Conservation (phyloP, 768 basidiomycete species). For the Candolleomyces eurysporus region DNA sequence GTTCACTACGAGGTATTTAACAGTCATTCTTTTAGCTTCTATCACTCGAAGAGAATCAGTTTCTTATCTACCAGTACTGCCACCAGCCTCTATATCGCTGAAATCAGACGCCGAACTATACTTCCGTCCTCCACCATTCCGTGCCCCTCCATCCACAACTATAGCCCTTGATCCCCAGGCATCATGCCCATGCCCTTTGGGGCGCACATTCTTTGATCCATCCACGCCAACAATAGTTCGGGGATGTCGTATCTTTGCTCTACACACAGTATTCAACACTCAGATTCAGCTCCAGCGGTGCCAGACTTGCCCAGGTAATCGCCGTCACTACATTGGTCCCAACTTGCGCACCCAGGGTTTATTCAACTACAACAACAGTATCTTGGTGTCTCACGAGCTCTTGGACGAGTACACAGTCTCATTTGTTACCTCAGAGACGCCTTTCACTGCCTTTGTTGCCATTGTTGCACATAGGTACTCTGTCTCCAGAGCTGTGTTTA, state of each 20-base stretch:
- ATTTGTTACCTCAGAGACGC: slow-evolving; percentile 33
- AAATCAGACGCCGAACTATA: slow-evolving; percentile 8
- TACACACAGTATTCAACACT: neutral
- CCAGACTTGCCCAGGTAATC: slow-evolving; percentile 4
- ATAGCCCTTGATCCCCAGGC: slow-evolving; percentile 7
- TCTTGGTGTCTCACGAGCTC: slow-evolving; percentile 26
- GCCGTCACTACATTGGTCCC: slow-evolving; percentile 25
- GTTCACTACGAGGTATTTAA: no score
- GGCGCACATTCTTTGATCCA: neutral
- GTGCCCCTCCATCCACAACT: neutral
- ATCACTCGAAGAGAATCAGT: neutral
- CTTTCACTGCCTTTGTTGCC: slow-evolving; percentile 18
- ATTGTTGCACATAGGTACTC: slow-evolving; percentile 15
- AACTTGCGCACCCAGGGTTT: slow-evolving; percentile 24
- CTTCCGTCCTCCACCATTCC: slow-evolving; percentile 1
- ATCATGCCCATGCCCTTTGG: slow-evolving; percentile 11
- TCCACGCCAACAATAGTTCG: neutral
- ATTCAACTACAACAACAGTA: slow-evolving; percentile 22
- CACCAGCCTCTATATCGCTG: slow-evolving; percentile 10
- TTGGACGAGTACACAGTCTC: slow-evolving; percentile 31
- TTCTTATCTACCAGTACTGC: slow-evolving; percentile 12
- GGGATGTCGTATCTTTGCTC: slow-evolving; percentile 13
- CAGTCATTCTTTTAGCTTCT: neutral
- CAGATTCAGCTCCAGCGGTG: slow-evolving; percentile 17
- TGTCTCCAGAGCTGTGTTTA: slow-evolving; percentile 15